phyloP scores from a whole-genome alignment of 177 flowering plant species.

The Tripterygium wilfordii region DNA sequence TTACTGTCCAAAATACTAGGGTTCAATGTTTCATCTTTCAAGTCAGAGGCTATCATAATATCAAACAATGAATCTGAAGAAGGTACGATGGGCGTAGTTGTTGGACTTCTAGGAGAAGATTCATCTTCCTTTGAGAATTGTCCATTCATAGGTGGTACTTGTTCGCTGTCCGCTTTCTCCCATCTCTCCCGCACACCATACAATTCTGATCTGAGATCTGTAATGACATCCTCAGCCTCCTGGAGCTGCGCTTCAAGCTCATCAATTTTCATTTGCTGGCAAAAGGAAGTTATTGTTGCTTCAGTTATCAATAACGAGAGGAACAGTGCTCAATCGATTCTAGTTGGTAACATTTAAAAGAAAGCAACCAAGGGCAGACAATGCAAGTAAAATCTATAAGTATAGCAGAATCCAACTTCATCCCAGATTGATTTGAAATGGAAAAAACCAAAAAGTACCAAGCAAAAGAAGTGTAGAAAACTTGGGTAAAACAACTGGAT shows the following conservation, averaged over 20 bases:
- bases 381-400: too few relatives aligned
- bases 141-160: conserved; percentile 14
- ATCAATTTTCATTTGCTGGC: conserved; percentile 23
- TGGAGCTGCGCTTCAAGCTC: conserved; percentile 44
- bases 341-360: not conserved
- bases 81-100: conserved; percentile 12
- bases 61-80: conserved; percentile 14
- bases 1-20: conserved; percentile 12
- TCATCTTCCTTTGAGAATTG: conserved; percentile 6
- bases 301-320: conserved; percentile 24
- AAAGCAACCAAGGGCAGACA: too few relatives aligned
- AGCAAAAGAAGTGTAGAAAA: too few relatives aligned
- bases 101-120: conserved; percentile 11
- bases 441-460: too few relatives aligned
- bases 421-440: too few relatives aligned
- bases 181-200: conserved; percentile 34
- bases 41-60: conserved; percentile 14
- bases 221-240: conserved; percentile 69
- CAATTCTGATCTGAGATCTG: conserved; percentile 64
- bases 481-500: too few relatives aligned
- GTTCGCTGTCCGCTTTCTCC: conserved; percentile 28
- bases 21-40: conserved; percentile 7
- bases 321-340: not conserved
- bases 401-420: too few relatives aligned
- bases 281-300: conserved; percentile 23